Percentiles rank a stretch among this genome's conserved stretches.
These are phyloP conservation scores for Collybiopsis confluens DNA, from an alignment of 768 basidiomycete species.

Conservation along the genomic window DNA sequence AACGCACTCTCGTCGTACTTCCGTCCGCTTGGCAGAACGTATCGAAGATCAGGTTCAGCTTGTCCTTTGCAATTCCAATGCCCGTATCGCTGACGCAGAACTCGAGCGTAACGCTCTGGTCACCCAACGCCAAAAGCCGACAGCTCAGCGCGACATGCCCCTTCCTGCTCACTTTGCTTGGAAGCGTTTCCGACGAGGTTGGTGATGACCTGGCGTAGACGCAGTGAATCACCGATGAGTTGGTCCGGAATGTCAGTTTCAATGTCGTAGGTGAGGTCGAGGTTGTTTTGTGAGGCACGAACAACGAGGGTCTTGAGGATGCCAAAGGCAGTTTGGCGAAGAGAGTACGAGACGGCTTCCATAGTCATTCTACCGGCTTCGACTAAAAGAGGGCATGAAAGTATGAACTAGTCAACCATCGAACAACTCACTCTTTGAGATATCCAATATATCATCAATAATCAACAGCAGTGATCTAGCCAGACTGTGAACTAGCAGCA, in stretches of 20 bases:
- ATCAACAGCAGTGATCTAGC: slow-evolving; percentile 91
- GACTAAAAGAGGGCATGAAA: slow-evolving; percentile 44
- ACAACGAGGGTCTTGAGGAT: slow-evolving; percentile 98
- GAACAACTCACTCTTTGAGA: slow-evolving; percentile 85
- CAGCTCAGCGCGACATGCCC: slow-evolving; percentile 91
- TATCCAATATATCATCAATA: slow-evolving; percentile 99
- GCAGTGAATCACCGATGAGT: slow-evolving; percentile 92
- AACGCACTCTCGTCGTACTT: slow-evolving; percentile 84
- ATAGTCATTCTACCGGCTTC: slow-evolving; percentile 99
- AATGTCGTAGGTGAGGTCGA: no score
- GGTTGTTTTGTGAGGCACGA: slow-evolving; percentile 88
- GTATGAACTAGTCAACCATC: not conserved
- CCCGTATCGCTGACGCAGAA: no score
- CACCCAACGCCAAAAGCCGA: slow-evolving; percentile 71
- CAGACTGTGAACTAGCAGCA: slow-evolving; percentile 82
- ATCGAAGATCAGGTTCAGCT: slow-evolving; percentile 96
- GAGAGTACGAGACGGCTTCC: slow-evolving; percentile 97
- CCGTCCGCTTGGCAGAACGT: slow-evolving; percentile 99
- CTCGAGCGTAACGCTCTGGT: slow-evolving; percentile 83
- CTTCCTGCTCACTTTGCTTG: slow-evolving; percentile 68
- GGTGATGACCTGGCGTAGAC: slow-evolving; percentile 92
- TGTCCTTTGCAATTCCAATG: no score
- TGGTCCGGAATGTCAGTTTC: slow-evolving; percentile 96
- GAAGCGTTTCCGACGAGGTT: slow-evolving; percentile 91
- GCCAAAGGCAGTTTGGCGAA: slow-evolving; percentile 95